These are phyloP conservation scores for Petunia hybrid DNA, from an alignment of 305 asterid genomes.

Conservation along the genomic window DNA sequence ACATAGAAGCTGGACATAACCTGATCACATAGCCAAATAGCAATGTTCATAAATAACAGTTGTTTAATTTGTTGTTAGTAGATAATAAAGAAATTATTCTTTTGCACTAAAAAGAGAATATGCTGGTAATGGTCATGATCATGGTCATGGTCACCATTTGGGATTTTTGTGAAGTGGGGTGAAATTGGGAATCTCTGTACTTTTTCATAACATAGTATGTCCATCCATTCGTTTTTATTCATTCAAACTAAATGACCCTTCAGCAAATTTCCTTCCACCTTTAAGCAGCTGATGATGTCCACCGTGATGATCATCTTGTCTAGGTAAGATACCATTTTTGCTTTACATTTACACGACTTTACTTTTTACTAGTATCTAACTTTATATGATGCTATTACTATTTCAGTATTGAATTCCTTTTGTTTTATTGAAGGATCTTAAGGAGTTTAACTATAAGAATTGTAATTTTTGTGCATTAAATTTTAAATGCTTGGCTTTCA, in stretches of 20 bases:
- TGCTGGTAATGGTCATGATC: neutral
- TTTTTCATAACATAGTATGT: slow-evolving; percentile 16
- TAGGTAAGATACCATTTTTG: neutral
- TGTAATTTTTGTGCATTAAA: neutral
- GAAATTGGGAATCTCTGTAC: slow-evolving; percentile 26
- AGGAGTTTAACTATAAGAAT: neutral
- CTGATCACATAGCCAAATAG: no score
- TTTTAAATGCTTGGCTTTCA: slow-evolving; percentile 1
- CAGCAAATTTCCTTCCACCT: slow-evolving; percentile 10
- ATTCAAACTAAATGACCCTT: slow-evolving; percentile 8
- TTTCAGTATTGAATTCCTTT: neutral
- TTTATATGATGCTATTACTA: neutral
- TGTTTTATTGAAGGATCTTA: no score
- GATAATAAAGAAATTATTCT: neutral
- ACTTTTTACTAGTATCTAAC: no score
- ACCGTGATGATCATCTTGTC: neutral
- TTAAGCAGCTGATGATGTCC: slow-evolving; percentile 19
- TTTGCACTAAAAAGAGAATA: neutral
- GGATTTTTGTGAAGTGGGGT: slow-evolving; percentile 24
- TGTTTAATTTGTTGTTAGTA: neutral
- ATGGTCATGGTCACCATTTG: neutral
- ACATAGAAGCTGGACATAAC: no score
- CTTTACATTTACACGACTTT: neutral
- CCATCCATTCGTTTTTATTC: slow-evolving; percentile 29
- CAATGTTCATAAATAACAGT: no score